Conservation (phyloP, 129 eudicot species). For the Silybum marianum region DNA sequence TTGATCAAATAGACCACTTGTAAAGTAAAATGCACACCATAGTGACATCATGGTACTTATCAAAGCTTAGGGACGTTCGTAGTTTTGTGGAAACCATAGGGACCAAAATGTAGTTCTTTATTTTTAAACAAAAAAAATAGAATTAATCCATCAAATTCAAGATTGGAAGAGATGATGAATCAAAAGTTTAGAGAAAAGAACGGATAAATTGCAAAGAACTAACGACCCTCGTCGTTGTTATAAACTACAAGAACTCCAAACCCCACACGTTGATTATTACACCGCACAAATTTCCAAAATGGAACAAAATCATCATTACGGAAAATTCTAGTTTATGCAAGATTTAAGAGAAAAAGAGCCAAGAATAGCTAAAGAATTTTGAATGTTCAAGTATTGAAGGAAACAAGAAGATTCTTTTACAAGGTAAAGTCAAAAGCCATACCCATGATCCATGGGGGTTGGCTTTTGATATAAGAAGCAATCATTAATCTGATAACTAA, state of each 20-base stretch:
- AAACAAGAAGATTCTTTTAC: conserved; percentile 34
- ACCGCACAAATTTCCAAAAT: conserved; percentile 26
- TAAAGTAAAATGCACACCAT: background rate
- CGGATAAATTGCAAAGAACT: conserved; percentile 24
- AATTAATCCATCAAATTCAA: conserved; percentile 18
- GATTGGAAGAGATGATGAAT: background rate
- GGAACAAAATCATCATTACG: conserved; percentile 17
- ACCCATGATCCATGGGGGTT: conserved; percentile 39
- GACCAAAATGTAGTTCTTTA: background rate
- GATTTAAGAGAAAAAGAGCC: conserved; percentile 24
- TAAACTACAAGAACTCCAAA: conserved; percentile 24
- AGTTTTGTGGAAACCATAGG: background rate
- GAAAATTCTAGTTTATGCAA: conserved; percentile 18
- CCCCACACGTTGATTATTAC: conserved; percentile 29
- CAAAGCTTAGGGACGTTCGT: background rate
- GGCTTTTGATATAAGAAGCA: conserved; percentile 40
- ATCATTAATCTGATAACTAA: conserved; percentile 22
- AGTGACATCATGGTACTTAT: background rate
- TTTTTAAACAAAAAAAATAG: background rate
- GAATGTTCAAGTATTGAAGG: conserved; percentile 27
- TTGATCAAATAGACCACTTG: background rate
- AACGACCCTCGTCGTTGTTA: conserved; percentile 6
- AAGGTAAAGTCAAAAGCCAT: conserved; percentile 46
- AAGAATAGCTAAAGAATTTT: conserved; percentile 12
- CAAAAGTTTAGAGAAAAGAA: conserved; percentile 19